Percentiles rank a stretch among this genome's conserved stretches.
Conservation (phyloP, 176 grass and related monocot genomes). For the Cocos nucifera region DNA sequence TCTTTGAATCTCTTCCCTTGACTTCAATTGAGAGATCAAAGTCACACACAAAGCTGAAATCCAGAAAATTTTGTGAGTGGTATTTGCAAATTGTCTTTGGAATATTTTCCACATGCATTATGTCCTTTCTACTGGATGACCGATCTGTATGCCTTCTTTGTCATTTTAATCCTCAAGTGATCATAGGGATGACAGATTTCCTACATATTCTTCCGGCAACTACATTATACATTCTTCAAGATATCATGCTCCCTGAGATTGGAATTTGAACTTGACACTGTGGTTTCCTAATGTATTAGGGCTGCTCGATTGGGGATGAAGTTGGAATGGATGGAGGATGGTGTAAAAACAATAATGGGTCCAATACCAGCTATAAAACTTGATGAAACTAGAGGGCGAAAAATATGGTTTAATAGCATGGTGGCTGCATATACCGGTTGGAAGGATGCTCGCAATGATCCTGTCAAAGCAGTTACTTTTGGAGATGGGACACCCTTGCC, state of each 20-base stretch:
- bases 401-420: slow-evolving; percentile 99
- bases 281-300: slow-evolving; percentile 17
- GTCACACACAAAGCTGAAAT: no score
- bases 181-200: no score
- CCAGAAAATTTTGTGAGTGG: no score
- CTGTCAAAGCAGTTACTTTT: slow-evolving; percentile 70
- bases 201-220: no score
- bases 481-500: slow-evolving; percentile 63
- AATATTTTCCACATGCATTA: no score
- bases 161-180: no score
- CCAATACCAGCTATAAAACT: slow-evolving; percentile 65
- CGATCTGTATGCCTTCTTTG: no score
- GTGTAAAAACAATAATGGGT: slow-evolving; percentile 78
- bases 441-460: slow-evolving; percentile 80
- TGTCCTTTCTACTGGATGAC: no score
- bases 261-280: background rate
- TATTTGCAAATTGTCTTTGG: no score
- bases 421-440: slow-evolving; percentile 90
- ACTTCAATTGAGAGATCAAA: no score
- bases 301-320: slow-evolving; percentile 62
- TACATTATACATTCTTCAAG: no score
- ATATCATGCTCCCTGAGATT: background rate
- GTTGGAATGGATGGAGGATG: slow-evolving; percentile 65
- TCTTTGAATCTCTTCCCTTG: no score
- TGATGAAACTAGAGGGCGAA: slow-evolving; percentile 45